Evolutionary conservation across 805 yeast species (phyloP).

Genomic region (Sugiyamaella marilandica): DNA sequence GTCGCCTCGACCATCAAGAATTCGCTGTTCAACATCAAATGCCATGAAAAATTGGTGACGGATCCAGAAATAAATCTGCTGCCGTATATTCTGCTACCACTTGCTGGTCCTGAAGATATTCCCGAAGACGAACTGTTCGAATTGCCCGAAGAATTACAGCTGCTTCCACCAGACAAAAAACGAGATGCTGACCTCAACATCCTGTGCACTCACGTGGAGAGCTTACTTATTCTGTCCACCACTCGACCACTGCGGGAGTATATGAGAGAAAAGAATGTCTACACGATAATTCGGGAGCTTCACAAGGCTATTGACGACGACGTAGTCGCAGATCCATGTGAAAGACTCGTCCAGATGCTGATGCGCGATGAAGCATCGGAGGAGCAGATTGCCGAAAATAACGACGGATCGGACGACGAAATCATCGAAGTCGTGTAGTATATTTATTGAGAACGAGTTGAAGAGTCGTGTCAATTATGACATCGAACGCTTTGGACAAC

Average conservation of each 20-base stretch:
- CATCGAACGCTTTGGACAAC: no score
- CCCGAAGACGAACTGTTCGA: slow-evolving; percentile 82
- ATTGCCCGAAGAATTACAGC: slow-evolving; percentile 83
- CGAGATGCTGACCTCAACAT: slow-evolving; percentile 70
- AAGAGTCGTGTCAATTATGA: no score
- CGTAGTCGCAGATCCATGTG: slow-evolving; percentile 63
- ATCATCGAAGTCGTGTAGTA: slow-evolving; percentile 43
- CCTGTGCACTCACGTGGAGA: slow-evolving; percentile 67
- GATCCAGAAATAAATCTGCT: slow-evolving; percentile 66
- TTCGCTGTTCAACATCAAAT: slow-evolving; percentile 70
- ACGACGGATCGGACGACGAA: slow-evolving; percentile 28
- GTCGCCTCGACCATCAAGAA: slow-evolving; percentile 91
- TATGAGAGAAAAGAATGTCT: slow-evolving; percentile 76
- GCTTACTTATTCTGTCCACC: slow-evolving; percentile 72
- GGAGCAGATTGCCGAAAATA: slow-evolving; percentile 19
- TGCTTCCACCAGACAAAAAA: slow-evolving; percentile 65
- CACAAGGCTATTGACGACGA: slow-evolving; percentile 50
- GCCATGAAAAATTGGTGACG: slow-evolving; percentile 55
- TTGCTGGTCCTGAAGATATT: slow-evolving; percentile 70
- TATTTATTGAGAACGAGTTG: neutral
- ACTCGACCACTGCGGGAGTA: slow-evolving; percentile 68
- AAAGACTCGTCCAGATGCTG: slow-evolving; percentile 79
- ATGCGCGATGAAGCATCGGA: slow-evolving; percentile 77
- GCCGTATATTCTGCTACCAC: slow-evolving; percentile 76
- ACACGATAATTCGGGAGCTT: slow-evolving; percentile 80